phyloP scores from a whole-genome alignment of 164 flowering plant species.

The Liriodendron chinense region DNA sequence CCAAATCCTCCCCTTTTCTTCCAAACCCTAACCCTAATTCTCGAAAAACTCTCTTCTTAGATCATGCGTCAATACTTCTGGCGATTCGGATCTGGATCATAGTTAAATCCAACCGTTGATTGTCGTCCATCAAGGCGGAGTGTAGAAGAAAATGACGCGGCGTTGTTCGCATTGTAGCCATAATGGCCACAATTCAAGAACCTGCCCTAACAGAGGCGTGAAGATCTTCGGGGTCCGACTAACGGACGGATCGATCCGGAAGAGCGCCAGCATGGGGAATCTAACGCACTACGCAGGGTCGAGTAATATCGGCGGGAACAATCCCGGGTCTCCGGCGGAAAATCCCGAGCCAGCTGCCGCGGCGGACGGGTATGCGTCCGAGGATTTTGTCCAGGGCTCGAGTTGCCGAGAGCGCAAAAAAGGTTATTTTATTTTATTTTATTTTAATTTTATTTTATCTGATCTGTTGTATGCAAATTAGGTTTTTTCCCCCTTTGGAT shows the following conservation, averaged over 20 bases:
- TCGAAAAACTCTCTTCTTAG: not conserved
- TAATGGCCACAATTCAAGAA: slow-evolving; percentile 88
- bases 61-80: not conserved
- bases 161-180: slow-evolving; percentile 87
- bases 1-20: not conserved
- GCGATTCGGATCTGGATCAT: not conserved
- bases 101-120: not conserved
- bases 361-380: slow-evolving; percentile 79
- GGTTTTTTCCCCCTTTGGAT: not conserved
- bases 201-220: slow-evolving; percentile 87
- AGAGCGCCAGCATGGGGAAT: slow-evolving; percentile 95
- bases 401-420: slow-evolving; percentile 74
- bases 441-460: not conserved
- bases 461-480: not conserved
- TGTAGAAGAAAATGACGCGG: slow-evolving; percentile 59
- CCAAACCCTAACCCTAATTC: slow-evolving; percentile 1
- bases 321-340: slow-evolving; percentile 51
- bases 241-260: slow-evolving; percentile 83
- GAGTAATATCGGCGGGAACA: slow-evolving; percentile 12
- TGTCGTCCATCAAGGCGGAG: not conserved
- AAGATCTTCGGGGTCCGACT: slow-evolving; percentile 86
- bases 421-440: slow-evolving; percentile 34
- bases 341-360: slow-evolving; percentile 50
- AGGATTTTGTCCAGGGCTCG: slow-evolving; percentile 78
- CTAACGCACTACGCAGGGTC: slow-evolving; percentile 58